phyloP scores from a whole-genome alignment of 192 early-diverging fungal genomes.

The Cladochytrium replicatum region DNA sequence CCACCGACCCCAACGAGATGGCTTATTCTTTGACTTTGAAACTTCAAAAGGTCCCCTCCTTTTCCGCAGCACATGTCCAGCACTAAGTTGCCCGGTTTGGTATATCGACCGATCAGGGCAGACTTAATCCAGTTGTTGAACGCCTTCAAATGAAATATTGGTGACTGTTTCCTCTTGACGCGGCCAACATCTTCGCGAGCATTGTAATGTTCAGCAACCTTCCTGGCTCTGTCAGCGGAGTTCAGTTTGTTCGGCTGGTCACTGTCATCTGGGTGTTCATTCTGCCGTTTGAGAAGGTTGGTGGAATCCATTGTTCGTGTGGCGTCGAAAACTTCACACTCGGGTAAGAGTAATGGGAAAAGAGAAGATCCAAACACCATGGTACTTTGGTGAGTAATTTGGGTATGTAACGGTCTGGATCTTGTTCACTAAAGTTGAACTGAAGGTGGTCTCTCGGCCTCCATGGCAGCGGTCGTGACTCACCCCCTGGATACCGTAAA shows the following conservation, averaged over 20 bases:
- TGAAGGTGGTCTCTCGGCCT: constrained; percentile 15
- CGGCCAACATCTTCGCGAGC: constrained; percentile 69
- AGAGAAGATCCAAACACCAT: too few relatives aligned
- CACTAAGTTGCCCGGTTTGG: constrained; percentile 41
- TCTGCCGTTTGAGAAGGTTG: too few relatives aligned
- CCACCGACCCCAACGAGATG: constrained; percentile 74
- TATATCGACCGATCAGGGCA: constrained; percentile 65
- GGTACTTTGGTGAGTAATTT: too few relatives aligned
- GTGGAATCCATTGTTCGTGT: too few relatives aligned
- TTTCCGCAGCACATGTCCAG: constrained; percentile 94
- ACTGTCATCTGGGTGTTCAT: too few relatives aligned
- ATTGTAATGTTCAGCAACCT: too few relatives aligned
- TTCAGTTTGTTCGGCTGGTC: too few relatives aligned
- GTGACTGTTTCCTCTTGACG: constrained; percentile 64
- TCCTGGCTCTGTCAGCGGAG: too few relatives aligned
- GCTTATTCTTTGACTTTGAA: constrained; percentile 44
- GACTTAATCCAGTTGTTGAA: constrained; percentile 99
- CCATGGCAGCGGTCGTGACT: constrained; percentile 14
- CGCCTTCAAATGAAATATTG: constrained; percentile 73
- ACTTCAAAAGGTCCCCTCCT: constrained; percentile 81
- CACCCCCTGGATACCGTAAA: constrained; percentile 27
- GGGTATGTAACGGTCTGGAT: too few relatives aligned
- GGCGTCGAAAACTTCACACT: too few relatives aligned
- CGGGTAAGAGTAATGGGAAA: too few relatives aligned
- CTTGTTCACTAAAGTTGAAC: too few relatives aligned